Percentiles rank a stretch among this genome's conserved stretches.
These are phyloP conservation scores for Aspergillus felis DNA, from an alignment of 2,329 filamentous ascomycete species.

Conservation along the genomic window DNA sequence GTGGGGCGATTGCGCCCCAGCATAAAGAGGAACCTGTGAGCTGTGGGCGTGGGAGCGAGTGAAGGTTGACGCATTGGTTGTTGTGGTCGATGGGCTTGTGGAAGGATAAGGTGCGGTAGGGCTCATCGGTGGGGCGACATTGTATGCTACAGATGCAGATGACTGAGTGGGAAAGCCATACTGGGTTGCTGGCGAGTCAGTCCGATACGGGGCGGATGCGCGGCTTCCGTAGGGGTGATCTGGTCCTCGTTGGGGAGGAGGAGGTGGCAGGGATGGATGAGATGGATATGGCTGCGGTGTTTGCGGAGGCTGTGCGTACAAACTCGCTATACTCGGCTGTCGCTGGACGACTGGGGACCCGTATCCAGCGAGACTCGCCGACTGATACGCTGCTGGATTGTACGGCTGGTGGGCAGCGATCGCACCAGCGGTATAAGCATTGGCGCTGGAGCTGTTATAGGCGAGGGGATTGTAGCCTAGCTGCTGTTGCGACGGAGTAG, in stretches of 20 bases:
- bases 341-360: conserved; percentile 31
- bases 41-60: conserved; percentile 21
- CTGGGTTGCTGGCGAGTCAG: conserved; percentile 19
- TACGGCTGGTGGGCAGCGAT: conserved; percentile 42
- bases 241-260: conserved; percentile 36
- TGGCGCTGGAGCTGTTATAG: conserved; percentile 40
- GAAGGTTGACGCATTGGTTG: conserved; percentile 10
- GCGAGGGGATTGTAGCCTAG: conserved; percentile 68
- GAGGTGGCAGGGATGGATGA: conserved; percentile 32
- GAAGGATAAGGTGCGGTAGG: conserved; percentile 19
- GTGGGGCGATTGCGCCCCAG: conserved; percentile 19
- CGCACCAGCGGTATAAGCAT: conserved; percentile 4
- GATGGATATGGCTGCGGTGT: conserved; percentile 31
- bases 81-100: conserved; percentile 17
- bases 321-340: conserved; percentile 25
- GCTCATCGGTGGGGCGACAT: conserved; percentile 19
- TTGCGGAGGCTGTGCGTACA: conserved; percentile 26
- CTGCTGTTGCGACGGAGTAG: conserved; percentile 43
- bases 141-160: conserved; percentile 27
- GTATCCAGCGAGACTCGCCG: conserved; percentile 27
- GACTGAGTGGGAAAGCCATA: conserved; percentile 27
- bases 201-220: conserved; percentile 24
- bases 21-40: conserved; percentile 21
- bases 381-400: conserved; percentile 48
- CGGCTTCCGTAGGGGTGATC: conserved; percentile 38